phyloP scores from a whole-genome alignment of 1,284 basidiomycete genomes.

The Trichosporon sp. region DNA sequence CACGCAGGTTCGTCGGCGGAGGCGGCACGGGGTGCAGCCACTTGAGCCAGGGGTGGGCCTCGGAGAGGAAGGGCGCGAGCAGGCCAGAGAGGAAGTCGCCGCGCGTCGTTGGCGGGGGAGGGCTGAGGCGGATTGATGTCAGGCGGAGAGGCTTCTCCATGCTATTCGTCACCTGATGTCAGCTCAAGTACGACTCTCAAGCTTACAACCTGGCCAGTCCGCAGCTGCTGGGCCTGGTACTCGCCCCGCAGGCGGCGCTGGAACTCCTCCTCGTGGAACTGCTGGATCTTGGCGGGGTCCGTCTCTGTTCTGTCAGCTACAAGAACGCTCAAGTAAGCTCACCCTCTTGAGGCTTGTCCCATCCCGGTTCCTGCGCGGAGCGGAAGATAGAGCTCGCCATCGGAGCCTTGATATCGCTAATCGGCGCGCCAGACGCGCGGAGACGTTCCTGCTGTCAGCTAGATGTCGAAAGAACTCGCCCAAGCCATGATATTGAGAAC shows the following conservation, averaged over 20 bases:
- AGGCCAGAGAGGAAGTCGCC: conserved; percentile 76
- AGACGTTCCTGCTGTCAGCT: conserved; percentile 30
- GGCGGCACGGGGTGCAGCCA: conserved; percentile 51
- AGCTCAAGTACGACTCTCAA: no score
- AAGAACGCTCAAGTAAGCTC: not conserved
- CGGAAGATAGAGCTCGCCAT: conserved; percentile 32
- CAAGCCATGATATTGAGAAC: not conserved
- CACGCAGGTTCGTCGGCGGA: conserved; percentile 61
- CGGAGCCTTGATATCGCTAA: conserved; percentile 22
- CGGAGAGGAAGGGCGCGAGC: conserved; percentile 66
- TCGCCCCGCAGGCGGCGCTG: conserved; percentile 70
- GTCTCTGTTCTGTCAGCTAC: conserved; percentile 21
- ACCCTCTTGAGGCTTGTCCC: conserved; percentile 28
- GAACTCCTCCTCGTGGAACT: conserved; percentile 72
- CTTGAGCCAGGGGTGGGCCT: conserved; percentile 40
- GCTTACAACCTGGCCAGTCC: conserved; percentile 69
- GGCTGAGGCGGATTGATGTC: conserved; percentile 76
- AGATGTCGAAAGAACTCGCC: no score
- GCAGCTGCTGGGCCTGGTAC: conserved; percentile 70
- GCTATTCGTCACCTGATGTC: conserved; percentile 59
- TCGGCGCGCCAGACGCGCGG: conserved; percentile 18
- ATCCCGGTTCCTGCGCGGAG: conserved; percentile 25
- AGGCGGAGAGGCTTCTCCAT: conserved; percentile 66
- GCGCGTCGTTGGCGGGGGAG: conserved; percentile 69
- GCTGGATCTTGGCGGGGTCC: conserved; percentile 61